These are phyloP conservation scores for Cocos nucifera DNA, from an alignment of 176 grass and related monocot genomes.

Conservation along the genomic window DNA sequence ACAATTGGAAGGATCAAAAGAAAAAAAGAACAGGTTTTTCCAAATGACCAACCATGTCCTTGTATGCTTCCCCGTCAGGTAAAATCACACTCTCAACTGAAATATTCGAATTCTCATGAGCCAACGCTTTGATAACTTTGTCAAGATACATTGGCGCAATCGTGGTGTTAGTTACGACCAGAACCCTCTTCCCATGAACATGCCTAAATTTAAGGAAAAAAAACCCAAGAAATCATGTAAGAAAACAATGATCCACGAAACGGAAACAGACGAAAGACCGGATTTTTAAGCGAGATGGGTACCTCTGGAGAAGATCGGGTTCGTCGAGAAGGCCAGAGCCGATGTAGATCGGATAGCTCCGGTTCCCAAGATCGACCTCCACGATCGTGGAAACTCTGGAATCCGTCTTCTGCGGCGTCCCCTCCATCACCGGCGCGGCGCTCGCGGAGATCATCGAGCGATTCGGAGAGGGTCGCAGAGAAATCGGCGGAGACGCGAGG, in stretches of 20 bases:
- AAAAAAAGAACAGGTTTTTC: background rate
- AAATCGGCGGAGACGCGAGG: background rate
- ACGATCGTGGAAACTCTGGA: slow-evolving; percentile 72
- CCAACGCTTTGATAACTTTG: slow-evolving; percentile 79
- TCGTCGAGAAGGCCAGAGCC: slow-evolving; percentile 65
- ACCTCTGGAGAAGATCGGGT: slow-evolving; percentile 85
- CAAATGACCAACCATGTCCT: slow-evolving; percentile 57
- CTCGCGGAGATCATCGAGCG: slow-evolving; percentile 25
- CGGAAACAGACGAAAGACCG: background rate
- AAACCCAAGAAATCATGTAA: too few relatives aligned
- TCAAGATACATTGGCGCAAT: slow-evolving; percentile 73
- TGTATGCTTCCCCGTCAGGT: slow-evolving; percentile 82
- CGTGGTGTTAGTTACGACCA: slow-evolving; percentile 94
- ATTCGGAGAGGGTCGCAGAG: background rate
- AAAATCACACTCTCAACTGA: slow-evolving; percentile 86
- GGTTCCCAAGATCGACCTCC: slow-evolving; percentile 81
- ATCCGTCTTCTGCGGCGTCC: slow-evolving; percentile 13
- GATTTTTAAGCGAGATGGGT: background rate
- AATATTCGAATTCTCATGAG: slow-evolving; percentile 48
- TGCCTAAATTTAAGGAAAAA: slow-evolving; percentile 31
- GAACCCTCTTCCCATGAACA: slow-evolving; percentile 81
- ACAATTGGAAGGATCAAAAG: background rate
- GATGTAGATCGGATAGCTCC: slow-evolving; percentile 98
- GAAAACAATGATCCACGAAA: background rate
- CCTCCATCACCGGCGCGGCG: slow-evolving; percentile 42